Conservation (phyloP, 2,329 filamentous ascomycete genomes). For the Cladosporium sp. region DNA sequence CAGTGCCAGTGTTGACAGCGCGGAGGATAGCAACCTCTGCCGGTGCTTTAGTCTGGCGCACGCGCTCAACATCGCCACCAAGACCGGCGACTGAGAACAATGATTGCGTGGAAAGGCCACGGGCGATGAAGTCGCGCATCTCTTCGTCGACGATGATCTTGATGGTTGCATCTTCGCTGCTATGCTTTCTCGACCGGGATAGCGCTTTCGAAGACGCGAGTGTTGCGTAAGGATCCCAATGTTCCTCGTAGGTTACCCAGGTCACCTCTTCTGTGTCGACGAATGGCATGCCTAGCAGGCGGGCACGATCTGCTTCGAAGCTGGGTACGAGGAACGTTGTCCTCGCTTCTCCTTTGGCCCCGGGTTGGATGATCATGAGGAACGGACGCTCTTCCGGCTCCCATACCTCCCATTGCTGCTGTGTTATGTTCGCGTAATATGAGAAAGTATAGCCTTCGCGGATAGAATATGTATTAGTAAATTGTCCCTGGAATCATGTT, state of each 20-base stretch:
- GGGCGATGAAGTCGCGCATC: conserved; percentile 63
- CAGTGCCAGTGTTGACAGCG: conserved; percentile 65
- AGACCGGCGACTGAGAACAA: conserved; percentile 58
- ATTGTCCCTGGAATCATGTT: too few species aligned
- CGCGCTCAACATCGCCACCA: conserved; percentile 55
- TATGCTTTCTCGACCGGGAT: conserved; percentile 21
- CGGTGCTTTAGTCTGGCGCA: conserved; percentile 59
- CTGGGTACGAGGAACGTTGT: conserved; percentile 61
- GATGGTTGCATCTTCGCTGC: conserved; percentile 27
- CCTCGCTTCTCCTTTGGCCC: conserved; percentile 51
- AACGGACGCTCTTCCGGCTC: conserved; percentile 66
- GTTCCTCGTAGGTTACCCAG: conserved; percentile 60
- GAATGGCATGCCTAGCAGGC: conserved; percentile 60
- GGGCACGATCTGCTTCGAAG: conserved; percentile 62
- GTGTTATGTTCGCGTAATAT: conserved; percentile 64
- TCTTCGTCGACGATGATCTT: conserved; percentile 66
- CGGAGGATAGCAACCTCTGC: conserved; percentile 59
- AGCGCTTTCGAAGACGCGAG: conserved; percentile 39
- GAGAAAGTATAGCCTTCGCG: conserved; percentile 58
- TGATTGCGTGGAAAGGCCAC: conserved; percentile 55
- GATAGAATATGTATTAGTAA: not conserved
- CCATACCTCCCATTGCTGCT: conserved; percentile 64
- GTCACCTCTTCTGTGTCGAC: conserved; percentile 51
- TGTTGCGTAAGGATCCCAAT: conserved; percentile 63
- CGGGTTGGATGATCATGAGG: conserved; percentile 60